phyloP scores from a whole-genome alignment of 208 protist species.

The Acanthamoeba healyi region DNA sequence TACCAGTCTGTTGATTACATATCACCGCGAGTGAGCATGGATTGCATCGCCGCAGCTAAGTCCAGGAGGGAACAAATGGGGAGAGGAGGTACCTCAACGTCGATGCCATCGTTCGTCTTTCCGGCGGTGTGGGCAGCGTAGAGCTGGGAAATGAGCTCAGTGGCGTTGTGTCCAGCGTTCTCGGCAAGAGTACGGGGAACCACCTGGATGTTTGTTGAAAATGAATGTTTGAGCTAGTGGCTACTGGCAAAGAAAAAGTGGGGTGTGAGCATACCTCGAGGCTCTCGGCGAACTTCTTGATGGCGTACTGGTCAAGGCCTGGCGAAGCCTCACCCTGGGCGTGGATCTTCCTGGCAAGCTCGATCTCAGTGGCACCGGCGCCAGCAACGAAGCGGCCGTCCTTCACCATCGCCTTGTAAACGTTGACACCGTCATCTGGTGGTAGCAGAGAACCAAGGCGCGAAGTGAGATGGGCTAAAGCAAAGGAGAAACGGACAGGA shows the following conservation, averaged over 20 bases:
- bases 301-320: slow-evolving; percentile 98
- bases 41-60: too few relatives aligned
- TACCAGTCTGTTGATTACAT: slow-evolving; percentile 79
- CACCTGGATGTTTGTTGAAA: too few relatives aligned
- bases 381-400: slow-evolving; percentile 96
- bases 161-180: slow-evolving; percentile 97
- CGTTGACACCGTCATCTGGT: slow-evolving; percentile 98
- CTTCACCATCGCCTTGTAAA: slow-evolving; percentile 95
- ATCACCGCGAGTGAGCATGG: too few relatives aligned
- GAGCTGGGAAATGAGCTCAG: slow-evolving; percentile 96
- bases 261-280: slow-evolving; percentile 90
- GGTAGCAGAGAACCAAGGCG: too few relatives aligned
- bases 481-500: not conserved
- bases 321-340: slow-evolving; percentile 80
- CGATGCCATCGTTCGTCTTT: slow-evolving; percentile 94
- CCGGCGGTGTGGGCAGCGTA: slow-evolving; percentile 96
- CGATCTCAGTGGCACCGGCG: slow-evolving; percentile 98
- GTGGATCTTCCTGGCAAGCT: slow-evolving; percentile 88
- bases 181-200: slow-evolving; percentile 98
- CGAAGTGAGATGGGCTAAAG: not conserved
- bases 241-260: not conserved
- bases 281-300: slow-evolving; percentile 97
- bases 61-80: not conserved
- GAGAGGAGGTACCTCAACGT: slow-evolving; percentile 92
- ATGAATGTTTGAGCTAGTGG: slow-evolving; percentile 7